Conservation (phyloP, 2,329 filamentous ascomycete genomes). For the Cladosporium sp. region DNA sequence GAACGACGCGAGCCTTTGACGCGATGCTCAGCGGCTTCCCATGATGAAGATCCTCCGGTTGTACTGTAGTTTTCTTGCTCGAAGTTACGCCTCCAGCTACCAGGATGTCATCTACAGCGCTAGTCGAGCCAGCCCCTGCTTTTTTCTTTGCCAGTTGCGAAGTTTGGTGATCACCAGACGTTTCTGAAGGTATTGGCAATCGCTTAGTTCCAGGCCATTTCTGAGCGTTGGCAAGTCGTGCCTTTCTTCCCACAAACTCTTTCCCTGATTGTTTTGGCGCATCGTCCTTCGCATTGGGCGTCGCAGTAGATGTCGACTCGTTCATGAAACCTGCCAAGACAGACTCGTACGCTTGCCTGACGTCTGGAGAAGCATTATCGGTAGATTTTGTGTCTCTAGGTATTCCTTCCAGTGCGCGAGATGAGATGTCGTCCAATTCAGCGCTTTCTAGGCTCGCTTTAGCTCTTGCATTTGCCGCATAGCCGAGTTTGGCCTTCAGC, state of each 20-base stretch:
- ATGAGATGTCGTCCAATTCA: background rate
- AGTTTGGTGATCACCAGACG: background rate
- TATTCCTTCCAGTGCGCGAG: background rate
- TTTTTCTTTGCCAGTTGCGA: background rate
- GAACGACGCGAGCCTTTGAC: background rate
- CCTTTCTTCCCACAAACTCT: background rate
- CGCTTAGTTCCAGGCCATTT: background rate
- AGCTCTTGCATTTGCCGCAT: background rate
- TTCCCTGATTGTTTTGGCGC: background rate
- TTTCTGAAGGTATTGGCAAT: background rate
- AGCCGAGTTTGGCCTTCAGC: background rate
- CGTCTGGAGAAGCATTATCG: background rate
- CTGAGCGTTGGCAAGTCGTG: background rate
- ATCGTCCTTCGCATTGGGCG: background rate
- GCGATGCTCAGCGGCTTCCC: background rate
- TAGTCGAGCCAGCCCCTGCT: background rate
- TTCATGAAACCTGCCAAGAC: background rate
- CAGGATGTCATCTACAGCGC: background rate
- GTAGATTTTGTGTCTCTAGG: background rate
- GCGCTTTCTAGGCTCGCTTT: background rate
- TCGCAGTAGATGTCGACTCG: background rate
- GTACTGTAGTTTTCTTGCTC: background rate
- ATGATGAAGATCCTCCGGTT: background rate
- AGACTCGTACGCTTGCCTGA: conserved; percentile 2
- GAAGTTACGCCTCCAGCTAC: background rate